Evolutionary conservation across 768 basidiomycete species (phyloP).

Genomic region (Lactifluus volemus): DNA sequence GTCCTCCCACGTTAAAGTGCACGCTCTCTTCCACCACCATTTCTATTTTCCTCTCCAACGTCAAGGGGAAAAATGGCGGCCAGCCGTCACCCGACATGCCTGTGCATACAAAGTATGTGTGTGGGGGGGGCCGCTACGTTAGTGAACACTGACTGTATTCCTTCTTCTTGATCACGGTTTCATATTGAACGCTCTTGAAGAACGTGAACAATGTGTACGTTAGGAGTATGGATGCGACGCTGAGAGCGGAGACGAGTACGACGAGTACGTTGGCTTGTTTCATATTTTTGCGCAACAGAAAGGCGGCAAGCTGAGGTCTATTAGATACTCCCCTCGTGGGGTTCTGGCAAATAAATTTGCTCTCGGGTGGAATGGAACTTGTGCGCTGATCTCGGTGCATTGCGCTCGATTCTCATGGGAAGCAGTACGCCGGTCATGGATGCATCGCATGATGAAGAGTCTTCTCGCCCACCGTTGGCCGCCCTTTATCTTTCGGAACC

Average conservation of each 20-base stretch:
- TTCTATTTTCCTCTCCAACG: not conserved
- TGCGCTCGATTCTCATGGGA: too few relatives aligned
- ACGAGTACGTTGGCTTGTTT: not conserved
- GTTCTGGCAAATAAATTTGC: too few relatives aligned
- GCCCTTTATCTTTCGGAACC: too few relatives aligned
- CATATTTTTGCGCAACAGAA: too few relatives aligned
- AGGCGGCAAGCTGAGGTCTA: too few relatives aligned
- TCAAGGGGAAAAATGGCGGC: not conserved
- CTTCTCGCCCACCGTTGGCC: too few relatives aligned
- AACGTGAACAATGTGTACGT: not conserved
- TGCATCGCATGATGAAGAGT: too few relatives aligned
- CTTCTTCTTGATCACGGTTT: not conserved
- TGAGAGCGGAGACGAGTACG: not conserved
- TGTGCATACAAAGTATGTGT: not conserved
- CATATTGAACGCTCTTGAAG: not conserved
- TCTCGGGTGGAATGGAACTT: too few relatives aligned
- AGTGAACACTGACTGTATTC: not conserved
- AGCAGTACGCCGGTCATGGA: too few relatives aligned
- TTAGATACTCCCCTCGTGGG: not conserved
- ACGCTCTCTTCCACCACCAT: constrained; percentile 12
- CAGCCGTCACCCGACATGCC: constrained; percentile 6
- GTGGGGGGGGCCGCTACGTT: not conserved
- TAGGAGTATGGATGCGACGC: not conserved
- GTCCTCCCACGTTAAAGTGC: not conserved
- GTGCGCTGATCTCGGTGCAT: too few relatives aligned